Conservation (phyloP, 2,329 filamentous ascomycete species). For the Epichloe coenophiala region DNA sequence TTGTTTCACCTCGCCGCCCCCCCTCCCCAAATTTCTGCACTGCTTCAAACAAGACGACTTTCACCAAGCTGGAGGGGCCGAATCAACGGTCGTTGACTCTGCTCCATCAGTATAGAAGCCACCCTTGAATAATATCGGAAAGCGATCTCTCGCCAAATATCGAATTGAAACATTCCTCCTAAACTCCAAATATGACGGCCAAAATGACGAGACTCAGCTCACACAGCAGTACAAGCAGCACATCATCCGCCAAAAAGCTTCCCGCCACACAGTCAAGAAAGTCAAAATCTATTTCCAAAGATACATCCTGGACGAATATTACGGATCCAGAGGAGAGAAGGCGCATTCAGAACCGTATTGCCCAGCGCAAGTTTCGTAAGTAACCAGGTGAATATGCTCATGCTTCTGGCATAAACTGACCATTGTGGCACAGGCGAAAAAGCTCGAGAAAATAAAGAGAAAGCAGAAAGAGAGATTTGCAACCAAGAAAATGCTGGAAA, state of each 20-base stretch:
- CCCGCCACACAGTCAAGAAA: slow-evolving; percentile 20
- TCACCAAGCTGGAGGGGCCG: too few relatives aligned
- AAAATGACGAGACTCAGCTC: slow-evolving; percentile 11
- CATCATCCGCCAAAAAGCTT: slow-evolving; percentile 13
- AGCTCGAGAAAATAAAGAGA: slow-evolving; percentile 52
- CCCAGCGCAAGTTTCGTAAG: slow-evolving; percentile 65
- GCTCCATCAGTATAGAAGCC: background rate
- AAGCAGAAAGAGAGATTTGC: slow-evolving; percentile 45
- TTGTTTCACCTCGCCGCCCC: too few relatives aligned
- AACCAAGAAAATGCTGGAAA: slow-evolving; percentile 51
- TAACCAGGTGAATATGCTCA: too few relatives aligned
- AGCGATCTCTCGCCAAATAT: background rate
- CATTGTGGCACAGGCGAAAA: slow-evolving; percentile 45
- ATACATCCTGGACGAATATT: slow-evolving; percentile 56
- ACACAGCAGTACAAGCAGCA: slow-evolving; percentile 6
- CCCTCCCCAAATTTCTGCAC: too few relatives aligned
- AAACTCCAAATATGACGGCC: background rate
- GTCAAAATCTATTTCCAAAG: slow-evolving; percentile 28
- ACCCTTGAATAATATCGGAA: background rate
- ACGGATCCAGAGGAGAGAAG: slow-evolving; percentile 58
- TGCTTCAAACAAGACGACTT: too few relatives aligned
- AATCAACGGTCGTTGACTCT: too few relatives aligned
- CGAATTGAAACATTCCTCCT: background rate
- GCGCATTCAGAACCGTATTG: slow-evolving; percentile 63
- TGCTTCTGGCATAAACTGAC: slow-evolving; percentile 4